Evolutionary conservation across 805 yeast species (phyloP), one percentile per base, ranked within the genome.

Genomic region (Yueomyces sp.): DNA sequence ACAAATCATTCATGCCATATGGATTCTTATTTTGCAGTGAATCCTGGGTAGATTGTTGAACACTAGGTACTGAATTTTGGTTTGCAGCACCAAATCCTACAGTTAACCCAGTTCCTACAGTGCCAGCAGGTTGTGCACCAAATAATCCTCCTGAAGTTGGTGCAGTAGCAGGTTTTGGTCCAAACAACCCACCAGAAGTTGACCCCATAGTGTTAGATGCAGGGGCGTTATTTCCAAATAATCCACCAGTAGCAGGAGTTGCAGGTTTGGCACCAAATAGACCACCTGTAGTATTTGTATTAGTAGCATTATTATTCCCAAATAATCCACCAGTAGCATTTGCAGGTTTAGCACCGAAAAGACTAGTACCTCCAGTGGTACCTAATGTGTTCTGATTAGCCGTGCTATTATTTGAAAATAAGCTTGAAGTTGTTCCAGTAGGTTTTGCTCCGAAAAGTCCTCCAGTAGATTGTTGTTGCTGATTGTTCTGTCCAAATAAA

Each of bases 1-100:
- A 86, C 42, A 88, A 66, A 4, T 87, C 83, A 52, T 80, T 79
- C 40, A 76, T 72, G 1, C 95, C 94, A 57, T 85, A 88, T 39
- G 96, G 95, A 56, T 59, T 53, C 36, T 46, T 70, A 68, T 45
- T 65, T 68, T 43, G 64, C 56, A 32, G 60, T 44, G 50, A 52
- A 43, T 49, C 53, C 28, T 61, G 50, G 19, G 34, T 47, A 7
- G 38, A 37, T 33, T 42, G 43, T 9, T n/a, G 8, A 11, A 34
- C 5, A 34, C 5, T 34, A 5, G 37, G n/a, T 7, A 19, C 8
- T 9, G 5, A 9, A 11, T 11, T 9, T 31, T 31, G 34, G 34
- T 31, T 31, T 31, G 34, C 34, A 31, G 7, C 11, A 31, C 34
- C 34, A 11, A 31, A 31, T 7, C 11, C 11, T 31, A 1, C 11